phyloP scores from a whole-genome alignment of 371 early-diverging fungal species.

The Mortierella sp. region DNA sequence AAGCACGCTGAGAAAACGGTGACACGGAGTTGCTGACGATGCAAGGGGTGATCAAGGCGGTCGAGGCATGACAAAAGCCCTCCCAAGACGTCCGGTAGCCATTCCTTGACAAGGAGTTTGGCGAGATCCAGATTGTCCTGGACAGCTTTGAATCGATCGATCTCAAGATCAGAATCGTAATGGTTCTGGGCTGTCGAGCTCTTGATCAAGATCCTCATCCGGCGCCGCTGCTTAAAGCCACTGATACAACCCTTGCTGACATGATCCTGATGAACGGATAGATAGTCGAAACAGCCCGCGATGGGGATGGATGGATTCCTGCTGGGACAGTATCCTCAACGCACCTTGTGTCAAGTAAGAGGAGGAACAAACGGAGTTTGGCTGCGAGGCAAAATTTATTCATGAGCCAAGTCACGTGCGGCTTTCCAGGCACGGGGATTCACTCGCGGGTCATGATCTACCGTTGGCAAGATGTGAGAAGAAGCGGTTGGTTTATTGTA shows the following conservation, averaged over 20 bases:
- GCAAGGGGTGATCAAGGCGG: not conserved
- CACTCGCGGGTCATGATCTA: not conserved
- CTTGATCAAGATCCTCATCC: not conserved
- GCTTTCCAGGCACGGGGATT: not conserved
- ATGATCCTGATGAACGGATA: constrained; percentile 24
- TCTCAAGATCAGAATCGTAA: not conserved
- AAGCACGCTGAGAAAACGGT: constrained; percentile 2
- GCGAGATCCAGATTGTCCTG: not conserved
- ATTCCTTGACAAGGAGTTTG: not conserved
- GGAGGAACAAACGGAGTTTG: constrained; percentile 12
- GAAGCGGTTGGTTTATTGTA: not conserved
- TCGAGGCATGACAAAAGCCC: not conserved
- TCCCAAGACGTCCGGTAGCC: not conserved
- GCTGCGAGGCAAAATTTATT: not conserved
- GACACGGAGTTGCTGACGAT: constrained; percentile 26
- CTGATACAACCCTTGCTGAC: not conserved
- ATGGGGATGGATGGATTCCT: constrained; percentile 3
- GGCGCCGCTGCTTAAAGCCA: not conserved
- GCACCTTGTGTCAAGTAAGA: constrained; percentile 24
- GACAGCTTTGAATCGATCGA: not conserved
- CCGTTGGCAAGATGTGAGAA: too few species aligned
- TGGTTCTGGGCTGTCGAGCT: not conserved
- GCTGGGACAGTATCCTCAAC: constrained; percentile 4
- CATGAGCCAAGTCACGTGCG: constrained; percentile 6
- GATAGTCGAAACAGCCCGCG: constrained; percentile 5